phyloP scores from a whole-genome alignment of 1,139 yeast genomes.

The Kodamaea derodonti region DNA sequence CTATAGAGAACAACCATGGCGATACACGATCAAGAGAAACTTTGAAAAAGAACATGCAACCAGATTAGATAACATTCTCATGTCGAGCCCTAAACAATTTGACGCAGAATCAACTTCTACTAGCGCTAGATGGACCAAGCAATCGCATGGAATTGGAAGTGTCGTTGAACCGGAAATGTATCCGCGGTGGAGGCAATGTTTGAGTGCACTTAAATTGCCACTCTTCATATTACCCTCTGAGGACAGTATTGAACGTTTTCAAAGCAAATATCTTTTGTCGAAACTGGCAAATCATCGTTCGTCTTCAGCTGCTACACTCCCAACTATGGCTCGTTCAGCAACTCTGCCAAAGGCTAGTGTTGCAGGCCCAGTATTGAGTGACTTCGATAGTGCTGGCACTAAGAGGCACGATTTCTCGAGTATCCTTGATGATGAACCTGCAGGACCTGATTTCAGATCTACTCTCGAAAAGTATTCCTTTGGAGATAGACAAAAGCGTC shows the following conservation, averaged over 20 bases:
- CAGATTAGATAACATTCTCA: conserved; percentile 23
- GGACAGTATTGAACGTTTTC: conserved; percentile 26
- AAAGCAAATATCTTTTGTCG: conserved; percentile 20
- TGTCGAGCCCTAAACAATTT: conserved; percentile 2
- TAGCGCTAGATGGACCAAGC: conserved; percentile 23
- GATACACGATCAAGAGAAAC: conserved; percentile 40
- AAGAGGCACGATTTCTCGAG: conserved; percentile 36
- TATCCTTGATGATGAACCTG: conserved; percentile 27
- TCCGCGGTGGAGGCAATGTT: conserved; percentile 33
- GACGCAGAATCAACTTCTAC: conserved; percentile 24
- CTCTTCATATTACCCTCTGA: conserved; percentile 42
- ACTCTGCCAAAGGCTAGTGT: neutral
- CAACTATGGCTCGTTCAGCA: neutral
- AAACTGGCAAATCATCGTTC: conserved; percentile 8
- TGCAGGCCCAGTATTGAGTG: neutral
- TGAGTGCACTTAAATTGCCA: conserved; percentile 37
- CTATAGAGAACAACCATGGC: conserved; percentile 78
- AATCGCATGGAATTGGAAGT: conserved; percentile 24
- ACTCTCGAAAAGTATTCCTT: conserved; percentile 32
- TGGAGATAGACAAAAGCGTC: conserved; percentile 2
- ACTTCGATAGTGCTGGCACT: conserved; percentile 12
- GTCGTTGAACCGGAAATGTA: conserved; percentile 22
- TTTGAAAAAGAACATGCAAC: conserved; percentile 34
- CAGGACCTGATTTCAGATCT: conserved; percentile 28
- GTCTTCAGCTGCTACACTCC: neutral